Evolutionary conservation across 208 protist genomes (phyloP), one percentile per base, ranked within the genome.

Genomic region (Trypanosoma mega): DNA sequence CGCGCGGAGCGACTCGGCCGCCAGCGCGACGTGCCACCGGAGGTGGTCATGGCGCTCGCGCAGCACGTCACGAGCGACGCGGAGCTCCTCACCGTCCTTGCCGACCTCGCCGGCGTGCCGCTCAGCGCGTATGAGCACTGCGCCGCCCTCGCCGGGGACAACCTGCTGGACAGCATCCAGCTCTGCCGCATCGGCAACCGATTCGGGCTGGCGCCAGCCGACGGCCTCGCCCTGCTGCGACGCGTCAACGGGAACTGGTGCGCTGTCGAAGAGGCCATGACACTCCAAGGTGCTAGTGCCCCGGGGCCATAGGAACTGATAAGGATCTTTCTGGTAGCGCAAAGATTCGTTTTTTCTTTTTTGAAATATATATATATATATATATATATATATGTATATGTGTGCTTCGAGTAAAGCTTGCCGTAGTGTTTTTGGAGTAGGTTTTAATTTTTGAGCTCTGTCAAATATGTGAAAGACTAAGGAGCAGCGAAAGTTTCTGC

Each of bases 101-200:
- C 64, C 9, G 89, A 96, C 61, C 48, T 96, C 26, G 49, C 37
- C 0, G 85, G 83, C 39, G 70, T 92, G 4, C 83, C 84, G 14
- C 51, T 93, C 31, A 67, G 72, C 16, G 68, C 62, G 47, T 93
- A 77, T 53, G 85, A 91, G 67, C 60, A 88, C 52, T 85, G 78
- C 43, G 89, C 89, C 5, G 2, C 50, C 24, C 23, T 92, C 11
- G 73, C 84, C 18, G 76, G 73, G 24, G 63, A 65, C 39, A 76
- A 96, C 48, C 63, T 84, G 9, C 24, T 95, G 27, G 68, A 74
- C 20, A 81, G 72, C 57, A 84, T 95, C 55, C 77, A 92, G 37
- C 24, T 95, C 1, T 89, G 80, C 47, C 85, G 89, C 24, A 68
- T 92, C 14, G 73, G 70, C 24, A 91, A 90, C 45, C 72, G 74